Evolutionary conservation across 352 stramenopile genomes (phyloP).

Genomic region (Phytophthora kernoviae): DNA sequence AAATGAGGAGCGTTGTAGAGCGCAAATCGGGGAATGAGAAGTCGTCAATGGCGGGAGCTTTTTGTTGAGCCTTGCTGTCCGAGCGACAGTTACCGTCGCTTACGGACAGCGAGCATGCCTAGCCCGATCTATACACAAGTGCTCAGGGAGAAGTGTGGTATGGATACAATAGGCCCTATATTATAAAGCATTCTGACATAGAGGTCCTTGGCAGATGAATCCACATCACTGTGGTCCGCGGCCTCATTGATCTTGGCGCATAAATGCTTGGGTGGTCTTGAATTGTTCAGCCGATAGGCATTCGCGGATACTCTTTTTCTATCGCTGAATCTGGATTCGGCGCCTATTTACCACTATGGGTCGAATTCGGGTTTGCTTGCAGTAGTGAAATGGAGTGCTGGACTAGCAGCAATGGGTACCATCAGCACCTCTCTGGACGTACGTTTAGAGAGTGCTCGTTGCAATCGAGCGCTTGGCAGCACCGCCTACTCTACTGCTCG

Average conservation of each 20-base stretch:
- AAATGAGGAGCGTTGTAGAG: slow-evolving; percentile 11
- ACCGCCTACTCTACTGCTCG: not conserved
- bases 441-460: not conserved
- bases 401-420: no score
- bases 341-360: no score
- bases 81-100: slow-evolving; percentile 4
- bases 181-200: no score
- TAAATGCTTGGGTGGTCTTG: no score
- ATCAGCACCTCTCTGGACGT: not conserved
- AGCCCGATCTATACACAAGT: not conserved
- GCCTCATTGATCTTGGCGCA: no score
- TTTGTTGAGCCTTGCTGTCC: slow-evolving; percentile 21
- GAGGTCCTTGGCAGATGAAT: no score
- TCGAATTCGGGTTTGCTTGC: no score
- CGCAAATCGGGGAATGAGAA: slow-evolving; percentile 36
- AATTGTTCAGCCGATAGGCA: no score
- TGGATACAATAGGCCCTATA: no score
- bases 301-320: no score
- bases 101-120: slow-evolving; percentile 15
- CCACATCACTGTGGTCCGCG: no score
- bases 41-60: not conserved
- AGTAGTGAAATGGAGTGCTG: not conserved
- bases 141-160: not conserved
- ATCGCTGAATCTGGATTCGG: no score
- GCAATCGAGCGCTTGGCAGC: not conserved